These are phyloP conservation scores for Penicillium subrubescens DNA, from an alignment of 495 filamentous ascomycete genomes.

Conservation along the genomic window DNA sequence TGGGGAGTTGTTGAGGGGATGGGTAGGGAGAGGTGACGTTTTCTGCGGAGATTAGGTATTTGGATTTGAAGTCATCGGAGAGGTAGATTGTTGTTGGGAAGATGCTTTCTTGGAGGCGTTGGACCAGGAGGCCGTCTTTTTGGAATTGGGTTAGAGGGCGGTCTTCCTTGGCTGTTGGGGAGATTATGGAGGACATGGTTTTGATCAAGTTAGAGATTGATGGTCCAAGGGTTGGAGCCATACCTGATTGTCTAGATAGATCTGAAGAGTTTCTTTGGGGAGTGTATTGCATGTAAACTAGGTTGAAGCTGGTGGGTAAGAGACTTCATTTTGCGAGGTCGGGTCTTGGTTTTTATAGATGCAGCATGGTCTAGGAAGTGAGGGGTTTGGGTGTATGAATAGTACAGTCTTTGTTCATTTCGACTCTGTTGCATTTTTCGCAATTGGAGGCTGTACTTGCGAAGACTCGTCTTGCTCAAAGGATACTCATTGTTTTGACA, in stretches of 20 bases:
- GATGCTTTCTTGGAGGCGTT: neutral
- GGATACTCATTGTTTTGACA: neutral
- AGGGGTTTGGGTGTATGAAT: neutral
- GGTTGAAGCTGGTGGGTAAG: neutral
- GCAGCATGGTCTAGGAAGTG: neutral
- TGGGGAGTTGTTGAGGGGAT: neutral
- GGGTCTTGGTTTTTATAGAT: neutral
- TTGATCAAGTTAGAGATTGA: neutral
- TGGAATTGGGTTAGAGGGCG: neutral
- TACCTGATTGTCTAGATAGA: neutral
- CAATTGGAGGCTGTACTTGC: neutral
- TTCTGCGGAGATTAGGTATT: neutral
- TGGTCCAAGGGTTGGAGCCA: neutral
- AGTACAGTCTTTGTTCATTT: neutral
- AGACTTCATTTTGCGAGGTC: neutral
- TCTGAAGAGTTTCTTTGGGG: neutral
- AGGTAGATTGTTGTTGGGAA: neutral
- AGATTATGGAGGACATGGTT: neutral
- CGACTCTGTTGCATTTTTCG: neutral
- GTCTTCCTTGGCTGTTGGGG: neutral
- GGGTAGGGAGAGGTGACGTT: neutral
- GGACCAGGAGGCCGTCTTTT: neutral
- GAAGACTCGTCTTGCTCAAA: neutral
- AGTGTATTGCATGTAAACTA: neutral
- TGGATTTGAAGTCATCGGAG: neutral